Base-by-base conservation (phyloP, 2,329 filamentous ascomycete genomes). In the Xylariaceae sp. region DNA sequence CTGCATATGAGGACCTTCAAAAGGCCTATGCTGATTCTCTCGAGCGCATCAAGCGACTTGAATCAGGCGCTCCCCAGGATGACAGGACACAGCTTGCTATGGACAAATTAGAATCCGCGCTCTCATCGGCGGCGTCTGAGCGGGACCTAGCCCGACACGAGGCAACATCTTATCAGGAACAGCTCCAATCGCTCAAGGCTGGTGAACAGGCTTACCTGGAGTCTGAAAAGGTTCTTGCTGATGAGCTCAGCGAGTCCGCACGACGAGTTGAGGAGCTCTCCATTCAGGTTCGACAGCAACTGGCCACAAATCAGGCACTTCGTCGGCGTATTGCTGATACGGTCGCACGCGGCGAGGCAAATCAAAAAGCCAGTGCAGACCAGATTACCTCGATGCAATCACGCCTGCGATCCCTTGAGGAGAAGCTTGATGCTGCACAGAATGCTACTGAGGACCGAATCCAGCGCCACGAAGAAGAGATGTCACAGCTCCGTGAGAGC, bases 371-470 rank as follows among this genome's bases (percentile, higher is more conserved):
- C 45, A 94, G 89, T 48, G 86, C 86, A 12, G 75, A 81, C 39
- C 85, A 87, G 55, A 95, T 98, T 61, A 87, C 87, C 42, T 76
- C 82, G 41, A 79, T 97, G 61, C 90, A 97, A 62, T 77, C 78
- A 47, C 85, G 83, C 43, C 82, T 98, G 42, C 88, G 86, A 55
- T 67, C 71, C 13, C 79, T 96, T 38, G 93, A 97, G 61, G 90
- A 97, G 47, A 80, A 85, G 54, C 78, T 98, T 17, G 74, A 94
- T 40, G 68, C 79, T 16, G 89, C 91, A 2, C 91, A 97, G 63
- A 83, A 88, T 42, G 79, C 85, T 16, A 91, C 89, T 1, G 93
- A 98, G 61, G 89, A 91, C 37, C 83, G 83, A 30, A 80, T 97
- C 43, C 70, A 79, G 33, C 83, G 81, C 37, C 89, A 96, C 58